Evolutionary conservation across 1,139 yeast species (phyloP), one percentile per base, ranked within the genome.

Genomic region (Protomyces arabidopsidicola): DNA sequence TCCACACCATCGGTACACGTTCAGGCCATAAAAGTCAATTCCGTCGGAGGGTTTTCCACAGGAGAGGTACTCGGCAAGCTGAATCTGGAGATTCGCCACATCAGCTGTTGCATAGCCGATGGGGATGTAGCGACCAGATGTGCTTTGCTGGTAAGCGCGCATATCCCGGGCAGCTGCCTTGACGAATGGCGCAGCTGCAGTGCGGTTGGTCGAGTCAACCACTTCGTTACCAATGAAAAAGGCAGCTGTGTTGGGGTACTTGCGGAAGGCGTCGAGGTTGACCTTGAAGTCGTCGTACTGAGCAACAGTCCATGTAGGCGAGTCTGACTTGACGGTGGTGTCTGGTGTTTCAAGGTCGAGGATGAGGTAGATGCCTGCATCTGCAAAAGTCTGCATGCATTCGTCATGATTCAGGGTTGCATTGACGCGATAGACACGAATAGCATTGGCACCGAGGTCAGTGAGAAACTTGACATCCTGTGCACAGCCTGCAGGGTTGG

Each of bases 21-120:
- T 93, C 63, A 93, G 91, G 3, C 98, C 98, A 75, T 90, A 91
- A 72, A 93, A 93, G 73, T 93, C 98, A 36, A 90, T 88, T 58
- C 87, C 85, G n/a, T 79, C 80, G 12, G 73, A 72, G 16, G 82
- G 85, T 51, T 82, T 82, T 18, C 82, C 79, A 72, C 98, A 93
- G 72, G 88, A 93, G 68, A 93, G 81, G 72, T 90, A 93, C 67
- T 84, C 81, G 2, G 97, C 89, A 63, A 90, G 78, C 0, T 96
- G 82, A 14, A 83, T 83, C 69, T 98, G 80, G 73, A 83, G 89
- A 65, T 80, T 77, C 68, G 88, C 79, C 72, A 90, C 97, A 75
- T 93, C 98, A 1, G 97, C 98, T 0, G 98, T 97, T 0, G 97
- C 87, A 74, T 93, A 93, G 0, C 98, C 98, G 42, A 93, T 93